Evolutionary conservation across 2,329 filamentous ascomycete species (phyloP).

Genomic region (Dactylellina parvicollis): DNA sequence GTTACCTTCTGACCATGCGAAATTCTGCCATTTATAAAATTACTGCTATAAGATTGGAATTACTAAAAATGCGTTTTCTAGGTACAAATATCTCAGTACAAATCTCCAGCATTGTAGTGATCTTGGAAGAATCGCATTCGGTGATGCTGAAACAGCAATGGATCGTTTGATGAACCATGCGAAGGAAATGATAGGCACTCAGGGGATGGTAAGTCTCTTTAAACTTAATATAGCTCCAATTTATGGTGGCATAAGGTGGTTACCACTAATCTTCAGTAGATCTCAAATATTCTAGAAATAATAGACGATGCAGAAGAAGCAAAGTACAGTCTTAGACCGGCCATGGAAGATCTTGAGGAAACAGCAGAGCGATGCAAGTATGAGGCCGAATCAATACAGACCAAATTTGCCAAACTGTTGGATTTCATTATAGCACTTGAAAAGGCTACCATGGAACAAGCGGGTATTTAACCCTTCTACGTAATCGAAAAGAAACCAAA

Average conservation of each 20-base stretch:
- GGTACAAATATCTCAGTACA: slow-evolving; percentile 13
- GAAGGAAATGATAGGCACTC: slow-evolving; percentile 2
- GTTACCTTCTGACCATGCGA: too few species aligned
- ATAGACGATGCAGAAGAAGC: slow-evolving; percentile 28
- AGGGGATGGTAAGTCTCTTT: slow-evolving; percentile 13
- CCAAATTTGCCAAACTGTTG: slow-evolving; percentile 15
- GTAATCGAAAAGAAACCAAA: too few species aligned
- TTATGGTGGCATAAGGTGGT: not conserved
- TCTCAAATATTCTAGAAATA: slow-evolving; percentile 23
- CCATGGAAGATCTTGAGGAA: slow-evolving; percentile 16
- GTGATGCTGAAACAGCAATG: slow-evolving; percentile 28
- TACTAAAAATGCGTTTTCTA: not conserved
- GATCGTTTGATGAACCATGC: not conserved
- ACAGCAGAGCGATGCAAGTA: slow-evolving; percentile 11
- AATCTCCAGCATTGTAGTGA: slow-evolving; percentile 39
- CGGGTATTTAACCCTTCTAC: not conserved
- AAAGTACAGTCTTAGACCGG: slow-evolving; percentile 6
- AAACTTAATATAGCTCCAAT: not conserved
- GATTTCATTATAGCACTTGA: slow-evolving; percentile 18
- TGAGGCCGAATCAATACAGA: slow-evolving; percentile 30
- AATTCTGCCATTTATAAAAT: too few species aligned
- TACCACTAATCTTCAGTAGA: not conserved
- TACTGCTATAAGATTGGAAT: not conserved
- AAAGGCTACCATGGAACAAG: slow-evolving; percentile 5
- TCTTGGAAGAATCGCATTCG: slow-evolving; percentile 28